phyloP scores from a whole-genome alignment of 2,329 filamentous ascomycete genomes.

The Lachnellula hyalina region DNA sequence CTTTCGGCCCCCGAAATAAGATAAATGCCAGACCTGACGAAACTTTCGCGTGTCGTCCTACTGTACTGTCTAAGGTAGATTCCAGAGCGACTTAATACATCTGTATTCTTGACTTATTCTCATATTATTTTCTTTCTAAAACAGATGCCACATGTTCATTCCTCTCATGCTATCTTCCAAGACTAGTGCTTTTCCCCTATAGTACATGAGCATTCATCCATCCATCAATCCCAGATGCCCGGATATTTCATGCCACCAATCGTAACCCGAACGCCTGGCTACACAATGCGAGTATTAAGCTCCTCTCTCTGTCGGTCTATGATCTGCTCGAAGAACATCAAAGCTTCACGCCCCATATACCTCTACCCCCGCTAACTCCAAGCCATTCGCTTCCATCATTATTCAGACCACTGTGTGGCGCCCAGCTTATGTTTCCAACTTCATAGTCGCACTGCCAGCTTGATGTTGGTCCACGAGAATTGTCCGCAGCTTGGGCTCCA shows the following conservation, averaged over 20 bases:
- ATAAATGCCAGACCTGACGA: no score
- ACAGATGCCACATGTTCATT: not conserved
- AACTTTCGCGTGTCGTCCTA: no score
- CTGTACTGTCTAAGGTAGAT: no score
- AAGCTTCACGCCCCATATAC: constrained; percentile 61
- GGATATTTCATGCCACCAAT: constrained; percentile 19
- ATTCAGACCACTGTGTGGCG: constrained; percentile 62
- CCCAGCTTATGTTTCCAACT: constrained; percentile 80
- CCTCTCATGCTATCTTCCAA: not conserved
- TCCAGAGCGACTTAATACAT: no score
- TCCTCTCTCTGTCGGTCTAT: constrained; percentile 12
- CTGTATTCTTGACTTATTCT: no score
- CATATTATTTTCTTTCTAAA: no score
- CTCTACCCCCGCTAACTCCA: constrained; percentile 73
- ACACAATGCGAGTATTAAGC: constrained; percentile 14
- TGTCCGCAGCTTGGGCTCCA: constrained; percentile 48
- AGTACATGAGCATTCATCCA: constrained; percentile 14
- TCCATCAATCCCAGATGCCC: constrained; percentile 14
- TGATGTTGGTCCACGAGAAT: constrained; percentile 61
- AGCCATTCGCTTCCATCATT: constrained; percentile 76
- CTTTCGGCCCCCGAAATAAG: no score
- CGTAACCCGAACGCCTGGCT: constrained; percentile 22
- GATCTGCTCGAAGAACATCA: constrained; percentile 16
- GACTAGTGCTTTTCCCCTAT: constrained; percentile 10
- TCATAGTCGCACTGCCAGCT: constrained; percentile 86